Conservation (phyloP, 345 rosid genomes). For the Litchi chinensis region DNA sequence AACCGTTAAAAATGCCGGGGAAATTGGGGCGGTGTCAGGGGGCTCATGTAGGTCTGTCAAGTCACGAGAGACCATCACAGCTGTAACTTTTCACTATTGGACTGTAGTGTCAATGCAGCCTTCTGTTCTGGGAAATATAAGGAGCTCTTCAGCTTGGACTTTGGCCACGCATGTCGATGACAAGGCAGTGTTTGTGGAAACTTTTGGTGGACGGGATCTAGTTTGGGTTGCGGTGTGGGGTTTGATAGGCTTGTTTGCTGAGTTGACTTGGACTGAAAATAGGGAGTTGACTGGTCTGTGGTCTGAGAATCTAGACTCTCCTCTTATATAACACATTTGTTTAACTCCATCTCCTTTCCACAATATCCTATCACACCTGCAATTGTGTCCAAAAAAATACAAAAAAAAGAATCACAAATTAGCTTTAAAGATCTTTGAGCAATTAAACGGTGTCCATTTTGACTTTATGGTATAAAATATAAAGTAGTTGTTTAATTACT, state of each 20-base stretch:
- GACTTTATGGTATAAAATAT: neutral
- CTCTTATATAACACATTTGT: conserved; percentile 72
- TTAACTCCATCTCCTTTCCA: conserved; percentile 90
- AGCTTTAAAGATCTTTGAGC: neutral
- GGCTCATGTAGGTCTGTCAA: neutral
- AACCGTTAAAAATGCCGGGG: conserved; percentile 11
- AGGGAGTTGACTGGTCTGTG: conserved; percentile 89
- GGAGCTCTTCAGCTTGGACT: conserved; percentile 82
- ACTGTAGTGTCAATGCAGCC: conserved; percentile 38
- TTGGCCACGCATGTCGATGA: conserved; percentile 56
- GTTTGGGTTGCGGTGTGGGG: conserved; percentile 20
- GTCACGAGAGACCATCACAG: neutral
- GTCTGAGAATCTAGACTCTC: conserved; percentile 94
- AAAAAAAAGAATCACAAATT: neutral
- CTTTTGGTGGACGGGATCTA: conserved; percentile 31
- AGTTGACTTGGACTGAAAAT: conserved; percentile 60
- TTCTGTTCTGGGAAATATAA: conserved; percentile 53
- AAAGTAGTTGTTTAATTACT: too few species aligned
- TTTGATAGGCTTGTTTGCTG: conserved; percentile 11
- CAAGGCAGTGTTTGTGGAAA: conserved; percentile 42
- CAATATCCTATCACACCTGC: conserved; percentile 92
- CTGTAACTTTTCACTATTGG: neutral
- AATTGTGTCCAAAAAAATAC: neutral
- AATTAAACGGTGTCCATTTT: neutral
- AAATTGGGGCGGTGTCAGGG: conserved; percentile 11